These are phyloP conservation scores for Sarocladium strictum DNA, from an alignment of 2,329 filamentous ascomycete species.

Conservation along the genomic window DNA sequence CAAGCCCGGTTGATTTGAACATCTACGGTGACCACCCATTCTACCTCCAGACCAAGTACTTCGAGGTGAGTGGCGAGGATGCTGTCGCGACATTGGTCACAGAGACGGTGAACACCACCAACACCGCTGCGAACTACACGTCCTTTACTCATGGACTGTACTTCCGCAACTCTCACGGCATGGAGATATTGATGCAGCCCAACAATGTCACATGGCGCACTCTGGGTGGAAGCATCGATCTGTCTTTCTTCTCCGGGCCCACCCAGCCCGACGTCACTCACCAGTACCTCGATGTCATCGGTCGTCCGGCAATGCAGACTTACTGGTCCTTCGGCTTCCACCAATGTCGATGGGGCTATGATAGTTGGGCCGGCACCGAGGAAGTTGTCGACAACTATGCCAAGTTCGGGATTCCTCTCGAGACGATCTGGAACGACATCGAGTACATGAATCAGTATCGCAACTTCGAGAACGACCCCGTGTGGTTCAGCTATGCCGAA, in stretches of 20 bases:
- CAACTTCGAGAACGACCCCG: slow-evolving; percentile 60
- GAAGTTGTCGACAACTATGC: slow-evolving; percentile 62
- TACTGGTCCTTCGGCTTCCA: slow-evolving; percentile 55
- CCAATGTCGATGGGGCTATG: slow-evolving; percentile 54
- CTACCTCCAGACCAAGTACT: slow-evolving; percentile 65
- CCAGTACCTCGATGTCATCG: slow-evolving; percentile 51
- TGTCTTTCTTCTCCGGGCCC: slow-evolving; percentile 55
- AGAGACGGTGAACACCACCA: too few species aligned
- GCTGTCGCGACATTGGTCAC: too few species aligned
- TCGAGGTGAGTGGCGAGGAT: too few species aligned
- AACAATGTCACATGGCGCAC: slow-evolving; percentile 62
- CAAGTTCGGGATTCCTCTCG: slow-evolving; percentile 54
- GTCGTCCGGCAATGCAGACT: slow-evolving; percentile 51
- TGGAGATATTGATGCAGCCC: slow-evolving; percentile 67
- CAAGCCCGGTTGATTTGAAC: slow-evolving; percentile 54
- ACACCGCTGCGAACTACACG: too few species aligned
- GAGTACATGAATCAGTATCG: slow-evolving; percentile 11
- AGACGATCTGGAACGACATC: slow-evolving; percentile 22
- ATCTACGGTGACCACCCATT: slow-evolving; percentile 66
- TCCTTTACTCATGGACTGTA: slow-evolving; percentile 57
- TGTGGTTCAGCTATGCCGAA: too few species aligned
- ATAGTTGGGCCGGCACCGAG: slow-evolving; percentile 55
- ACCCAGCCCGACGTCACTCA: slow-evolving; percentile 47
- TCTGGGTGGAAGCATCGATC: slow-evolving; percentile 66
- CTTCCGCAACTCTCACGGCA: slow-evolving; percentile 62